A percentile compares a stretch with the other conserved stretches of the same genome.
phyloP scores from a whole-genome alignment of 257 asterid species.

The Marsdenia floribunda region DNA sequence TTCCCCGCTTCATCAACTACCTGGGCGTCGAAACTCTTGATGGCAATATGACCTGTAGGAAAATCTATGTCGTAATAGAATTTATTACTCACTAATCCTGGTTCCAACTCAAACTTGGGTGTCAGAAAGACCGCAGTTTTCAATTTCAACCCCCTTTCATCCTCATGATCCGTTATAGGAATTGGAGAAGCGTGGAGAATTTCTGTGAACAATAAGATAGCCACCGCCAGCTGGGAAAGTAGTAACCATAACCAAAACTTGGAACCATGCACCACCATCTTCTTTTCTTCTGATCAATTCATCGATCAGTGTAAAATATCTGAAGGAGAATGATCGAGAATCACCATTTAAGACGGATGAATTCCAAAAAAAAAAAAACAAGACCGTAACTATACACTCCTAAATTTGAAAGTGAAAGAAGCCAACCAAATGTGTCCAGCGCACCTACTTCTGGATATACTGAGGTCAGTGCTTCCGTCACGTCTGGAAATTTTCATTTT shows the following conservation, averaged over 20 bases:
- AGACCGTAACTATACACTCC: too few species aligned
- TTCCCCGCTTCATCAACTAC: constrained; percentile 58
- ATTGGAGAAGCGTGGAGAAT: constrained; percentile 24
- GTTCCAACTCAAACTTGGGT: constrained; percentile 48
- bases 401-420: too few species aligned
- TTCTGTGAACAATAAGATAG: constrained; percentile 21
- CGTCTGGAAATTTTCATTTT: not conserved
- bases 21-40: constrained; percentile 59
- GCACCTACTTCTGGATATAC: not conserved
- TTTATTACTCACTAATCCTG: constrained; percentile 59
- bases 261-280: constrained; percentile 25
- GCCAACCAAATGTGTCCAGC: too few species aligned
- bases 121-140: constrained; percentile 42
- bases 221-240: constrained; percentile 17
- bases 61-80: constrained; percentile 44
- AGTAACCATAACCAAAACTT: constrained; percentile 9
- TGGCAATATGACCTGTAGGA: constrained; percentile 68
- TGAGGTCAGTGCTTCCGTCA: not conserved
- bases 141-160: constrained; percentile 30
- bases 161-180: constrained; percentile 1
- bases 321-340: too few species aligned
- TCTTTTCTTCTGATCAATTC: constrained; percentile 12
- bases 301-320: too few species aligned
- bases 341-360: too few species aligned
- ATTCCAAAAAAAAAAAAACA: not conserved